Base-by-base conservation (phyloP, 2,329 filamentous ascomycete species). In the Chrysosporium keratinophilum region DNA sequence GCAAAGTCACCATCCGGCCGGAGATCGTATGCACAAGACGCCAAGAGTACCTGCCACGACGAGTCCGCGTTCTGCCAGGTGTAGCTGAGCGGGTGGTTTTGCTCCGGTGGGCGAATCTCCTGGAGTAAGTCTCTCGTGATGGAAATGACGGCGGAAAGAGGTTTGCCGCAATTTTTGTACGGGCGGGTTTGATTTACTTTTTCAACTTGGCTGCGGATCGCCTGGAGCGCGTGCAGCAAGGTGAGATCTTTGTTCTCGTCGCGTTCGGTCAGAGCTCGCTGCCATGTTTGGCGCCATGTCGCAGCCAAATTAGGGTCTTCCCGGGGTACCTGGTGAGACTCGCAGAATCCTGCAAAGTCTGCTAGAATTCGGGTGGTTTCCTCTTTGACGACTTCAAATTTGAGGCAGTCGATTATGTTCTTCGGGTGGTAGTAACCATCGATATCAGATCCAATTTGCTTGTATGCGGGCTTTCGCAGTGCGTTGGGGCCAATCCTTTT, bases 401-500 rank as follows among this genome's bases (percentile, higher is more conserved):
- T 70, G 10, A 76, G 61, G 52, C 68, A 69, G 50, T 76, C 74
- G 15, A 74, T 66, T 35, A 76, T 69, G 42, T 74, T 72, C 1
- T 58, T 48, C 5, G 11, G 4, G 51, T 15, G 54, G 34, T 17
- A 42, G 28, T 20, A 10, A 17, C 33, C 33, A 2, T 55, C 49
- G 17, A 28, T 11, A 11, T 43, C 44, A 11, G 20, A 5, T 5
- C 15, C 28, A 39, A 11, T 44, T 19, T 65, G 59, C 35, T 69
- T 71, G 54, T 74, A 74, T 1, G 72, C 71, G 1, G 72, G 72
- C 6, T 61, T 56, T 2, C 20, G 11, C 19, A 23, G n/a, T 52
- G 46, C 14, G 64, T 65, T 12, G 34, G 35, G 14, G 47, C 41
- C 41, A 9, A 52, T 35, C 4, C 35, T 5, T 28, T 65, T 66